Evolutionary conservation across 2,329 filamentous ascomycete genomes (phyloP).

Genomic region (Coleophoma eucalyptorum): DNA sequence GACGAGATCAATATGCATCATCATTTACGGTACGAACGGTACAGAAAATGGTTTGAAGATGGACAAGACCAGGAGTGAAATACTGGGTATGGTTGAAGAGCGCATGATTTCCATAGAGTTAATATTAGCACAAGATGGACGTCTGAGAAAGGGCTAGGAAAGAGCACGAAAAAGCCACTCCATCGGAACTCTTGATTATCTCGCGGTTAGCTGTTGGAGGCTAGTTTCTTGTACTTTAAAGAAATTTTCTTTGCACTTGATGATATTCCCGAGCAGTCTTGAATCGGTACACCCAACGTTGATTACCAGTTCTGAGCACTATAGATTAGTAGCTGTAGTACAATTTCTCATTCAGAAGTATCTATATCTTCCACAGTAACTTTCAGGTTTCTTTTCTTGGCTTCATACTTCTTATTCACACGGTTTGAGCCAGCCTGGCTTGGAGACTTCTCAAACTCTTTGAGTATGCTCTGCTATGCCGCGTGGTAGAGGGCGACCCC

Average conservation of each 20-base stretch:
- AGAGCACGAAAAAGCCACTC: too few relatives aligned
- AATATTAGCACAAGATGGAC: too few relatives aligned
- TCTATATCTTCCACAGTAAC: not conserved
- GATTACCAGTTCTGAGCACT: not conserved
- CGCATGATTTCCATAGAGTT: too few relatives aligned
- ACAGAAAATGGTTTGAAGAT: slow-evolving; percentile 4
- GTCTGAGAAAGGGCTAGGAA: too few relatives aligned
- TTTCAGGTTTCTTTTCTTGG: not conserved
- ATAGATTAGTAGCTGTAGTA: not conserved
- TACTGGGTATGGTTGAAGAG: too few relatives aligned
- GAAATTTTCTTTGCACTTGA: not conserved
- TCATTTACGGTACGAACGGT: not conserved
- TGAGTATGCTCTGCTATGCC: not conserved
- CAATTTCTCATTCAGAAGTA: not conserved
- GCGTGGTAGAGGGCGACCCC: not conserved
- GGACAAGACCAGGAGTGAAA: not conserved
- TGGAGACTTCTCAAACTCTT: not conserved
- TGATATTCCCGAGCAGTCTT: not conserved
- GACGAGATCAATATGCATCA: not conserved
- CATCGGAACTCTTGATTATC: not conserved
- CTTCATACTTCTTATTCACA: not conserved
- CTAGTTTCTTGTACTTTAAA: not conserved
- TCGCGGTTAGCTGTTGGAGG: not conserved
- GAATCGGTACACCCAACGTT: not conserved
- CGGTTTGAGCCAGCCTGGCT: not conserved